Evolutionary conservation across 306 rosid species (phyloP).

Genomic region (Geum urbanum): DNA sequence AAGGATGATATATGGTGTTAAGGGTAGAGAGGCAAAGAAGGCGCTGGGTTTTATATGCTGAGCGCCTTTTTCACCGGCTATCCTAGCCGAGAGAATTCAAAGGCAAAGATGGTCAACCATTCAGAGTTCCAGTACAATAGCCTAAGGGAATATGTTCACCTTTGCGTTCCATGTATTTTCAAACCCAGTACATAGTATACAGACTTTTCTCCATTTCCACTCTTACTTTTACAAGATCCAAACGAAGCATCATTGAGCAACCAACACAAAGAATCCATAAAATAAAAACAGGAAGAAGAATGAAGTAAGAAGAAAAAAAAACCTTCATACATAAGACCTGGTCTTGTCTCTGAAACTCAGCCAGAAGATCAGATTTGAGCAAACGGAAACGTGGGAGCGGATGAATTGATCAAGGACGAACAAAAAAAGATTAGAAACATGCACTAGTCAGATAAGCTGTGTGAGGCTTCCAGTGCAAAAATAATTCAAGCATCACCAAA

Average conservation of each 20-base stretch:
- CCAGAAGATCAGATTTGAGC: constrained; percentile 81
- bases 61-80: not conserved
- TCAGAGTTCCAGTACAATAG: not conserved
- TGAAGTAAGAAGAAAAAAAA: not conserved
- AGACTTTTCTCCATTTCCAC: not conserved
- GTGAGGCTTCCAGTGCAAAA: too few species aligned
- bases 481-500: too few species aligned
- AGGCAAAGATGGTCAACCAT: not conserved
- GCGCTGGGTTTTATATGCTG: too few species aligned
- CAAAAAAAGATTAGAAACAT: too few species aligned
- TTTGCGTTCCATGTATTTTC: not conserved
- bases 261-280: not conserved
- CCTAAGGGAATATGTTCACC: not conserved
- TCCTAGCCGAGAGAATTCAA: not conserved
- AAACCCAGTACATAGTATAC: not conserved
- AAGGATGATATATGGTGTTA: too few species aligned
- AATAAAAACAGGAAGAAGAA: too few species aligned
- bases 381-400: constrained; percentile 62
- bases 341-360: constrained; percentile 70
- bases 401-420: constrained; percentile 49
- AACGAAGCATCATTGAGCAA: not conserved
- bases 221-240: not conserved
- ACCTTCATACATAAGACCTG: constrained; percentile 79
- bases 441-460: too few species aligned
- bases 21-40: too few species aligned